phyloP scores from a whole-genome alignment of 768 basidiomycete species.

The Cystobasidiopsis lactophilus region DNA sequence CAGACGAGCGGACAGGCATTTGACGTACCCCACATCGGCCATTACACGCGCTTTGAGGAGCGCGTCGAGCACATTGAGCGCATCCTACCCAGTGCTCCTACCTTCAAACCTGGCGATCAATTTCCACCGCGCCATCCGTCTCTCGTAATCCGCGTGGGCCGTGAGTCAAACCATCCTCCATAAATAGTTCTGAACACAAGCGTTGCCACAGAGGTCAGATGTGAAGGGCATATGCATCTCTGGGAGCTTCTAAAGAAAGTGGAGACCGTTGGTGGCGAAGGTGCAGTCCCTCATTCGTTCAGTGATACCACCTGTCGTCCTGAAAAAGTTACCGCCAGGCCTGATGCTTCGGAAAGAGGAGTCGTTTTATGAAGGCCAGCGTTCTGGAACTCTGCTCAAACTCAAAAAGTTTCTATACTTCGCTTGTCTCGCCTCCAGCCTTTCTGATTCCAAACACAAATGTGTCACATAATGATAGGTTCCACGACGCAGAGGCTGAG shows the following conservation, averaged over 20 bases:
- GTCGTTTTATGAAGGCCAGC: conserved; percentile 10
- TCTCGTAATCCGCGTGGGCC: background rate
- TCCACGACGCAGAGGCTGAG: conserved; percentile 19
- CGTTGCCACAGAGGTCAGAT: conserved; percentile 8
- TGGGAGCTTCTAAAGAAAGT: conserved; percentile 4
- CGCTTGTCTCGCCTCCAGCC: background rate
- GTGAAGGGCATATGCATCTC: conserved; percentile 11
- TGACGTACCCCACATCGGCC: conserved; percentile 11
- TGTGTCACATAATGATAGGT: too few relatives aligned
- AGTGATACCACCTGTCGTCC: background rate
- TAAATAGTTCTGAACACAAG: background rate
- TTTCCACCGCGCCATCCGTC: background rate
- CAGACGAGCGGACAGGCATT: conserved; percentile 11
- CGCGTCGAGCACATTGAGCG: conserved; percentile 4
- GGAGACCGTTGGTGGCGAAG: conserved; percentile 9
- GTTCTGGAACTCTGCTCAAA: conserved; percentile 14
- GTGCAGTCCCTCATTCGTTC: conserved; percentile 6
- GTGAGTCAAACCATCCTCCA: background rate
- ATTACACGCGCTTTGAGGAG: conserved; percentile 10
- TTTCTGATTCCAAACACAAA: background rate
- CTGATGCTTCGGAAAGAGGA: conserved; percentile 16
- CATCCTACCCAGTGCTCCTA: conserved; percentile 2
- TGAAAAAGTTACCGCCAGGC: background rate
- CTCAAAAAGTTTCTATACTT: conserved; percentile 6
- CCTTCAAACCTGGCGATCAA: background rate